phyloP scores from a whole-genome alignment of 345 rosid species.

The Sisymbrium altissimum region DNA sequence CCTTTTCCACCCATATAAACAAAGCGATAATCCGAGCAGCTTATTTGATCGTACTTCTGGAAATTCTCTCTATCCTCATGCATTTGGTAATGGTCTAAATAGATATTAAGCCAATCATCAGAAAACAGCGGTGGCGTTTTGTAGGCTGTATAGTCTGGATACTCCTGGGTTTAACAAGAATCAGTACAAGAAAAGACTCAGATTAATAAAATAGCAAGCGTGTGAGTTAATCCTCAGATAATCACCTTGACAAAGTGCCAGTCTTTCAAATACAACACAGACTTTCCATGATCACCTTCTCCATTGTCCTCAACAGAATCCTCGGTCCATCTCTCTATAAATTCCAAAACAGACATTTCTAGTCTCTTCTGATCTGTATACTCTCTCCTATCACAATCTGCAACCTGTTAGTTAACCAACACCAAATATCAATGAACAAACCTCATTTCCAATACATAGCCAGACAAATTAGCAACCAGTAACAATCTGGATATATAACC shows the following conservation, averaged over 20 bases:
- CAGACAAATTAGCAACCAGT: no score
- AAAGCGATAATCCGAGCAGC: conserved; percentile 94
- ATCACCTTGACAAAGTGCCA: conserved; percentile 93
- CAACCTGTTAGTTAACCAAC: conserved; percentile 47
- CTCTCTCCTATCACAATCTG: conserved; percentile 75
- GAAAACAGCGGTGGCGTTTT: conserved; percentile 53
- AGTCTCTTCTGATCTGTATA: conserved; percentile 81
- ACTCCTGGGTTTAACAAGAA: conserved; percentile 60
- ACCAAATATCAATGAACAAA: neutral
- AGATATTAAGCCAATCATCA: conserved; percentile 92
- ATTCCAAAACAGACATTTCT: conserved; percentile 75
- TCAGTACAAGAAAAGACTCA: neutral
- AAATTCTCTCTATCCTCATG: conserved; percentile 49
- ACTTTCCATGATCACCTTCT: conserved; percentile 26
- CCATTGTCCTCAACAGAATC: conserved; percentile 3
- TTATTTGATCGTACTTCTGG: conserved; percentile 53
- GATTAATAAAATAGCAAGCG: conserved; percentile 1
- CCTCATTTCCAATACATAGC: no score
- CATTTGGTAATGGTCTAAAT: conserved; percentile 69
- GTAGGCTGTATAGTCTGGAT: conserved; percentile 75
- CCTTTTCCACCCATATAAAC: conserved; percentile 98
- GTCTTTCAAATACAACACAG: conserved; percentile 77
- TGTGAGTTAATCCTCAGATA: conserved; percentile 13
- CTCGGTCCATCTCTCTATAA: conserved; percentile 51
- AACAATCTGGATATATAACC: neutral